Evolutionary conservation across 306 rosid genomes (phyloP), one percentile per base, ranked within the genome.

Genomic region (Vigna unguiculata): DNA sequence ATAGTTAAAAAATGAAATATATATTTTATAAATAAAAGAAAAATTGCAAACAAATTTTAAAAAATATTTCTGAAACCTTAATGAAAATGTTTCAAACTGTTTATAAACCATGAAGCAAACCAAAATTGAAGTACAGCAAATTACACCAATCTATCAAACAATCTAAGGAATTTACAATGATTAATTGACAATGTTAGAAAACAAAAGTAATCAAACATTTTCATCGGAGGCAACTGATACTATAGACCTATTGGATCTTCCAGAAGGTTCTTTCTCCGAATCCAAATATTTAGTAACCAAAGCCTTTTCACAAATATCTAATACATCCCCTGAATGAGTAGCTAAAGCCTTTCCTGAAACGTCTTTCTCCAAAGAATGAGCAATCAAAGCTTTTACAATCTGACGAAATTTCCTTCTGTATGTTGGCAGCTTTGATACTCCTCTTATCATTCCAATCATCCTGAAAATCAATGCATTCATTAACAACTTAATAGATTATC

Each of bases 361-460:
- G 55, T 77, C 79, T 65, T 77, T 71, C 69, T 67, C 86, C 77
- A 70, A 3, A 30, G 76, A 81, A 77, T 88, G 58, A 16, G 88
- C 6, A 2, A 85, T 46, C 17, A 93, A 53, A 38, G 70, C 85
- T 87, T 93, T 93, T 80, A 89, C 93, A 11, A 93, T 81, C 6
- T 86, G 91, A 0, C 86, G 89, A 79, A 78, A 93, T 74, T 76
- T 87, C 79, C 97, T 85, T 70, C 94, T 82, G 68, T 90, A 89
- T 9, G 97, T 93, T 11, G 96, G 97, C 55, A 93, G 76, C 83
- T 86, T 90, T 16, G 97, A 82, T 40, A 85, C 65, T 45, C 96
- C 87, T 78, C 88, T 87, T 63, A 76, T 41, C 87, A 93, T 87
- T 75, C 97, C 97, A 65, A 84, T 80, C 97, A 93, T 90, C 94